Evolutionary conservation across 768 basidiomycete genomes (phyloP), one percentile per base, ranked within the genome.

Genomic region (Ramaria sp.): DNA sequence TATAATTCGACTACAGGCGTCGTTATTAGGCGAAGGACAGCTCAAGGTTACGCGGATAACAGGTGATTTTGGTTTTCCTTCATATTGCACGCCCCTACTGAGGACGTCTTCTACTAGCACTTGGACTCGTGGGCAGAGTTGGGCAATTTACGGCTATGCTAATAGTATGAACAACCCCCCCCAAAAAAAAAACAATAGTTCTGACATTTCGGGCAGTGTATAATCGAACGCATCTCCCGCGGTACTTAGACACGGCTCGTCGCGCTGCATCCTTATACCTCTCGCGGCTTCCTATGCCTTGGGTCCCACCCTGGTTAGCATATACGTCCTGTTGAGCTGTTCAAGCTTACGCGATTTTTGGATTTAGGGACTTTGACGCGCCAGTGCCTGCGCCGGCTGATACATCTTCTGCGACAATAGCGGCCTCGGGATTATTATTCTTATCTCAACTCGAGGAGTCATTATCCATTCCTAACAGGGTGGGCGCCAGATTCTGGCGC

Each of bases 71-170:
- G 32, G 44, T 22, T 25, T 24, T 3, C 7, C 16, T 18, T n/a
- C 55, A 43, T 25, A 27, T 56, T 37, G 28, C n/a, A n/a, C n/a
- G 43, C 38, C 6, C 32, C 18, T n/a, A 24, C 18, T 53, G 34
- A 34, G 5, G 5, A 60, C 24, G 15, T 10, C 22, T 8, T 18
- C n/a, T 15, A 51, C 38, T 38, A 85, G 82, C 63, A 86, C 85
- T 6, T 86, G 85, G 85, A 76, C 81, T 44, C 78, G 85, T 28
- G 84, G 84, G 7, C 80, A 88, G 63, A 76, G 79, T 13, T 86
- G 83, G 83, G 84, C 73, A 1, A 73, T 85, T 27, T 82, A 81
- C 58, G 83, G 83, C 0, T 86, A 79, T 62, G 77, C 81, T 0
- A 82, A 79, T 61, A 82, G 84, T 84, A 59, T 32, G 81, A 68